Evolutionary conservation across 352 stramenopile species (phyloP).

Genomic region (Phytophthora citricola): DNA sequence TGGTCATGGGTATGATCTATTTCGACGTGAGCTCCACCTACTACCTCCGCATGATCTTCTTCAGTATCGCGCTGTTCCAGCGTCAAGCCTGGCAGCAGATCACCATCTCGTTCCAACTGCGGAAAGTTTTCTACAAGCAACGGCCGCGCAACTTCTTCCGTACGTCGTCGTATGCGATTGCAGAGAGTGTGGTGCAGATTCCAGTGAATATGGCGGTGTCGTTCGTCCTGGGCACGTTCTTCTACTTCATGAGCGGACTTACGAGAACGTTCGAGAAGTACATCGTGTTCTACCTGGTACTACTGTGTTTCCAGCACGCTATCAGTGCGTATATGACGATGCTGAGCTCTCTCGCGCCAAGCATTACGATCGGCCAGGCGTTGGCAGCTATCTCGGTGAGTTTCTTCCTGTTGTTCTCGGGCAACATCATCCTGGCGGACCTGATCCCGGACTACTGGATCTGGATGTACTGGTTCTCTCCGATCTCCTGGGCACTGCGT

Average conservation of each 20-base stretch:
- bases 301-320: slow-evolving; percentile 70
- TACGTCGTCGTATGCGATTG: slow-evolving; percentile 74
- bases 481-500: slow-evolving; percentile 51
- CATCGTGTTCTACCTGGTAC: slow-evolving; percentile 70
- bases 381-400: slow-evolving; percentile 45
- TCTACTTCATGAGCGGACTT: slow-evolving; percentile 84
- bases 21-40: slow-evolving; percentile 46
- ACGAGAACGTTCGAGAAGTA: slow-evolving; percentile 57
- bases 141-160: slow-evolving; percentile 85
- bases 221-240: slow-evolving; percentile 75
- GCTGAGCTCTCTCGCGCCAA: slow-evolving; percentile 45
- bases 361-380: slow-evolving; percentile 48
- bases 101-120: slow-evolving; percentile 71
- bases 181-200: slow-evolving; percentile 50
- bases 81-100: slow-evolving; percentile 69
- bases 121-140: slow-evolving; percentile 90
- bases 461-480: slow-evolving; percentile 51
- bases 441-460: slow-evolving; percentile 52
- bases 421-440: slow-evolving; percentile 60
- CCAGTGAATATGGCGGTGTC: slow-evolving; percentile 65
- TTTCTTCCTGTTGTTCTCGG: slow-evolving; percentile 65
- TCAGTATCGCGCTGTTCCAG: slow-evolving; percentile 54
- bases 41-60: slow-evolving; percentile 72
- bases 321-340: slow-evolving; percentile 57
- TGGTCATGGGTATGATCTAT: slow-evolving; percentile 72